Evolutionary conservation across 2,329 filamentous ascomycete genomes (phyloP).

Genomic region (Apiospora arundinis): DNA sequence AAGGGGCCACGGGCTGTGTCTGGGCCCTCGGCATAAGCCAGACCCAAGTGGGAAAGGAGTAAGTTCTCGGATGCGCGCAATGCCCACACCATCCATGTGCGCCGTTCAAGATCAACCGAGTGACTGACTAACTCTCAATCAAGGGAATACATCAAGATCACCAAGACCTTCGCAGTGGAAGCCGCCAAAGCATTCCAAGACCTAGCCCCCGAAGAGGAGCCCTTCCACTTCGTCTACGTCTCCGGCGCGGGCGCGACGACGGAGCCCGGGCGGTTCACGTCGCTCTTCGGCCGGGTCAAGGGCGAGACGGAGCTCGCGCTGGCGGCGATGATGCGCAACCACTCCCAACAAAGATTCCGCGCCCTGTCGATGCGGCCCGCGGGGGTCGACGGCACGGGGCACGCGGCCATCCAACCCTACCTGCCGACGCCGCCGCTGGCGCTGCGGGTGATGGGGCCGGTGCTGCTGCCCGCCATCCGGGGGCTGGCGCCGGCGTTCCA

Average conservation of each 20-base stretch:
- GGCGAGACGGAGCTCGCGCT: constrained; percentile 69
- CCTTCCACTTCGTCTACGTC: constrained; percentile 75
- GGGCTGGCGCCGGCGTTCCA: constrained; percentile 28
- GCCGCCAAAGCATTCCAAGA: constrained; percentile 65
- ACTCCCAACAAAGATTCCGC: constrained; percentile 51
- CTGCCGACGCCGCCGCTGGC: constrained; percentile 41
- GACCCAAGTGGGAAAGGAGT: constrained; percentile 65
- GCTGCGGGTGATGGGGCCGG: constrained; percentile 21
- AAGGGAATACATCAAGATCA: constrained; percentile 65
- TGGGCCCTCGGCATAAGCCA: constrained; percentile 76
- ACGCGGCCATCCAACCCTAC: constrained; percentile 50
- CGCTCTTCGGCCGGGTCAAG: constrained; percentile 68
- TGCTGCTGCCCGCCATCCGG: constrained; percentile 37
- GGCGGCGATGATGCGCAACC: constrained; percentile 57
- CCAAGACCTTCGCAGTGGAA: constrained; percentile 65
- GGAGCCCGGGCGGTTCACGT: constrained; percentile 59
- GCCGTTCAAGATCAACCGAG: too few species aligned
- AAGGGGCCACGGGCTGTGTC: constrained; percentile 71
- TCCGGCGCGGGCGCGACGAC: constrained; percentile 69
- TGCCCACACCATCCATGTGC: neutral
- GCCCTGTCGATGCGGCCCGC: constrained; percentile 65
- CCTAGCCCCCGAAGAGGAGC: constrained; percentile 44
- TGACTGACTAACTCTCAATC: too few species aligned
- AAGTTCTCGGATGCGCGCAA: constrained; percentile 31
- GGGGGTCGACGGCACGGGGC: constrained; percentile 58